phyloP scores from a whole-genome alignment of 2,329 filamentous ascomycete genomes.

The Colletotrichum somersetense region DNA sequence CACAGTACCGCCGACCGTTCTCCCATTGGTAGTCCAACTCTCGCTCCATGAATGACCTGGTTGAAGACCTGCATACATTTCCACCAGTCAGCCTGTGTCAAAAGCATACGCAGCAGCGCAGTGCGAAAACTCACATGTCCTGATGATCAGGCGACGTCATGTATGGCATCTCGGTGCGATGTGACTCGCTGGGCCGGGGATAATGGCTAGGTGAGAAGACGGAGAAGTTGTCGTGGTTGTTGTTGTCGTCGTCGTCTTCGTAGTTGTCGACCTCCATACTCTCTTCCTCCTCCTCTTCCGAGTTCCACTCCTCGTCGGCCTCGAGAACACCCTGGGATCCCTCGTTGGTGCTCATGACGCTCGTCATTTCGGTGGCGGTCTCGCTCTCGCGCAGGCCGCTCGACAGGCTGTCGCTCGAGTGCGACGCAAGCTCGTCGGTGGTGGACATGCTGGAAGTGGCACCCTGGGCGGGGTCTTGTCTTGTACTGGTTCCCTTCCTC shows the following conservation, averaged over 20 bases:
- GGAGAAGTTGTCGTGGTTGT: slow-evolving; percentile 55
- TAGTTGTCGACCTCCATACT: slow-evolving; percentile 46
- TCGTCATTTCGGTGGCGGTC: slow-evolving; percentile 55
- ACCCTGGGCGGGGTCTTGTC: slow-evolving; percentile 40
- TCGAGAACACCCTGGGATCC: slow-evolving; percentile 45
- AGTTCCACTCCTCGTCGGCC: slow-evolving; percentile 42
- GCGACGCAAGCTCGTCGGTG: slow-evolving; percentile 49
- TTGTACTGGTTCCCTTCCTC: slow-evolving; percentile 45
- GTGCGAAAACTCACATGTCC: slow-evolving; percentile 55
- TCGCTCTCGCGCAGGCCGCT: slow-evolving; percentile 52
- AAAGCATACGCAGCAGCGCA: slow-evolving; percentile 23
- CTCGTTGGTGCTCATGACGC: slow-evolving; percentile 52
- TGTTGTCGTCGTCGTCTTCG: slow-evolving; percentile 53
- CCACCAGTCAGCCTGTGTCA: slow-evolving; percentile 39
- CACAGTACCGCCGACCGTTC: slow-evolving; percentile 73
- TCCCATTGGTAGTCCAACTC: slow-evolving; percentile 70
- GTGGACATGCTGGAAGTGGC: slow-evolving; percentile 48
- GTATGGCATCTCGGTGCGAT: slow-evolving; percentile 53
- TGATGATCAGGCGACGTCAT: slow-evolving; percentile 48
- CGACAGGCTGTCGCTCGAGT: slow-evolving; percentile 51
- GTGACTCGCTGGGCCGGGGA: slow-evolving; percentile 51
- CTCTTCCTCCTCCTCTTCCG: slow-evolving; percentile 39
- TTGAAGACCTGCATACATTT: slow-evolving; percentile 54
- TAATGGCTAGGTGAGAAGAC: slow-evolving; percentile 58
- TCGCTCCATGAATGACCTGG: slow-evolving; percentile 62